These are phyloP conservation scores for Aureobasidium sp. DNA, from an alignment of 2,329 filamentous ascomycete species.

Conservation along the genomic window DNA sequence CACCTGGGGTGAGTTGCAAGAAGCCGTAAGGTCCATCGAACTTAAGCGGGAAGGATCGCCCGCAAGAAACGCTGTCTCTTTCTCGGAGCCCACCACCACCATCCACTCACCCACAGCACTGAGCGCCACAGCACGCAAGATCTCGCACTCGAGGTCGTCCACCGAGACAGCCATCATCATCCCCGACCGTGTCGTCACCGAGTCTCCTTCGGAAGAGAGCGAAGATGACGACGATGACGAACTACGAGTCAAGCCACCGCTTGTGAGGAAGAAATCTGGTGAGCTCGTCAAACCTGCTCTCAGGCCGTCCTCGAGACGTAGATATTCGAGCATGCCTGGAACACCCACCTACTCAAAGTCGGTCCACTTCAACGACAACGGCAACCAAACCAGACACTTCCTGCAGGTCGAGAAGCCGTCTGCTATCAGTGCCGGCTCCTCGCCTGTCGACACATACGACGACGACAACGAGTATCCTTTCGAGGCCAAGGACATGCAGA, in stretches of 20 bases:
- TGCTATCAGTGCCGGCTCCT: conserved; percentile 92
- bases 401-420: conserved; percentile 87
- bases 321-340: conserved; percentile 94
- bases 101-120: conserved; percentile 36
- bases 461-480: conserved; percentile 90
- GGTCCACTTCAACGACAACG: conserved; percentile 95
- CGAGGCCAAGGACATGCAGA: conserved; percentile 42
- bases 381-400: conserved; percentile 95
- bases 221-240: conserved; percentile 49
- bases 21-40: conserved; percentile 74
- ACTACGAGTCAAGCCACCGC: conserved; percentile 60
- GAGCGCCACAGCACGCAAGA: conserved; percentile 51
- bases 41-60: conserved; percentile 56
- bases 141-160: conserved; percentile 54
- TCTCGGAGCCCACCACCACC: conserved; percentile 31
- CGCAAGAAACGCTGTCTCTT: conserved; percentile 28
- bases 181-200: conserved; percentile 38
- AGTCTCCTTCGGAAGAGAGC: conserved; percentile 41
- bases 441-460: conserved; percentile 81
- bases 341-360: conserved; percentile 93
- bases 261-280: conserved; percentile 97
- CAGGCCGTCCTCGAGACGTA: conserved; percentile 66
- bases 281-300: conserved; percentile 91
- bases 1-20: conserved; percentile 62
- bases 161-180: conserved; percentile 50